Conservation (phyloP, 306 rosid species). For the Vicia faba region DNA sequence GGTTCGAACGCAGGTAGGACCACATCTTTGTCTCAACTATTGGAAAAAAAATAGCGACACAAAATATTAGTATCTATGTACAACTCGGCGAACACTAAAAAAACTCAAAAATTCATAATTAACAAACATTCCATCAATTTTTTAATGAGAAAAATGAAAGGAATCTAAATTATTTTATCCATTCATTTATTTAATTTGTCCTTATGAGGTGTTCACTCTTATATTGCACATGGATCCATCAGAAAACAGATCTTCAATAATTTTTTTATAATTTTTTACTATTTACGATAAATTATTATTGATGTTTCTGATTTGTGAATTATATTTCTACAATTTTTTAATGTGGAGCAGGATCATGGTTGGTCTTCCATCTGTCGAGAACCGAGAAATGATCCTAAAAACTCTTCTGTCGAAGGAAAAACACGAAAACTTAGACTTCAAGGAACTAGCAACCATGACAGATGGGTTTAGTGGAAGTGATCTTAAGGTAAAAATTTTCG, state of each 20-base stretch:
- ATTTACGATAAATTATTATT: conserved; percentile 16
- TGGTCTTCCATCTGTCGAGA: conserved; percentile 79
- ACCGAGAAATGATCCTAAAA: conserved; percentile 73
- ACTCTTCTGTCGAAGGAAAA: conserved; percentile 79
- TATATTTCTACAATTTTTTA: background rate
- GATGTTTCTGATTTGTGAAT: conserved; percentile 16
- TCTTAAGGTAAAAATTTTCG: conserved; percentile 69
- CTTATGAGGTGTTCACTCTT: conserved; percentile 13
- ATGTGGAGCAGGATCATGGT: conserved; percentile 69
- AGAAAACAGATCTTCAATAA: conserved; percentile 8
- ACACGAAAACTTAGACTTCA: conserved; percentile 65
- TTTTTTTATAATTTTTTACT: background rate
- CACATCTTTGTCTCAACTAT: background rate
- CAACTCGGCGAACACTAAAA: background rate
- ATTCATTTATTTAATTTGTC: background rate
- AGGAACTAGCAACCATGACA: conserved; percentile 74
- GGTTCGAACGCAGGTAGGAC: conserved; percentile 75
- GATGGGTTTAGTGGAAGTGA: conserved; percentile 96
- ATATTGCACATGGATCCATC: conserved; percentile 10
- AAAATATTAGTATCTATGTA: background rate
- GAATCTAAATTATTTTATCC: conserved; percentile 22
- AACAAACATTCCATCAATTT: conserved; percentile 23
- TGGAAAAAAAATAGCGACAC: too few relatives aligned
- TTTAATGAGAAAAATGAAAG: background rate
- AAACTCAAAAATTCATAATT: conserved; percentile 16